A percentile compares a stretch with the other conserved stretches of the same genome.
Conservation (phyloP, 352 stramenopile species). For the Plasmopara muralis region DNA sequence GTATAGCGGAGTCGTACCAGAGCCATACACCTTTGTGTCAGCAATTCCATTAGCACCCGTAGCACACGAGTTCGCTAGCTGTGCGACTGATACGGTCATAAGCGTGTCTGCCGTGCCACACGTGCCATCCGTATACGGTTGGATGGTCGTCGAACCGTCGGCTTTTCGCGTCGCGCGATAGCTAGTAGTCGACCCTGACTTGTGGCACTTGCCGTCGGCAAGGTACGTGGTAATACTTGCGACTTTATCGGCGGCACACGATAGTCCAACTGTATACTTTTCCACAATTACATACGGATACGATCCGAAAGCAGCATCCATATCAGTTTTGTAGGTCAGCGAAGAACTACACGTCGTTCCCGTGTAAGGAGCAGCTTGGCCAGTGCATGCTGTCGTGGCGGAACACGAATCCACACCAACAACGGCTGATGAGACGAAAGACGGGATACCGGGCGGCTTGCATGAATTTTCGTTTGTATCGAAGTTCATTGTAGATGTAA, state of each 20-base stretch:
- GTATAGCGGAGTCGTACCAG: not conserved
- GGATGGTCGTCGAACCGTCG: slow-evolving; percentile 2
- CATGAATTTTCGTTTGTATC: not conserved
- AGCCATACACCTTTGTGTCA: slow-evolving; percentile 9
- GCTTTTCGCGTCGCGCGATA: not conserved
- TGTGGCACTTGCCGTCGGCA: slow-evolving; percentile 5
- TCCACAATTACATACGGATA: slow-evolving; percentile 8
- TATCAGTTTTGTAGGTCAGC: slow-evolving; percentile 3
- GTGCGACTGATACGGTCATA: not conserved
- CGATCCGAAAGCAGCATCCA: not conserved
- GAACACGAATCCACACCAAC: not conserved
- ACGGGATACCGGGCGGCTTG: not conserved
- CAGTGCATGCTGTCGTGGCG: slow-evolving; percentile 1
- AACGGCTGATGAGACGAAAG: not conserved
- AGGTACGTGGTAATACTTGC: slow-evolving; percentile 5
- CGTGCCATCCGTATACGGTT: not conserved
- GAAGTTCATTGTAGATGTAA: slow-evolving; percentile 1
- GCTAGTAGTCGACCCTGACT: not conserved
- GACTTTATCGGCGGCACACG: slow-evolving; percentile 1
- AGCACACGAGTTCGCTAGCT: not conserved
- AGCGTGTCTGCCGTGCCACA: not conserved
- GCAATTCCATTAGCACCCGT: not conserved
- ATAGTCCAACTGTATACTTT: not conserved
- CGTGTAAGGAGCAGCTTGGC: slow-evolving; percentile 1
- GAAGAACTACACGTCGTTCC: slow-evolving; percentile 2